Conservation (phyloP, 371 early-diverging fungal genomes). For the Mortierella sp. region DNA sequence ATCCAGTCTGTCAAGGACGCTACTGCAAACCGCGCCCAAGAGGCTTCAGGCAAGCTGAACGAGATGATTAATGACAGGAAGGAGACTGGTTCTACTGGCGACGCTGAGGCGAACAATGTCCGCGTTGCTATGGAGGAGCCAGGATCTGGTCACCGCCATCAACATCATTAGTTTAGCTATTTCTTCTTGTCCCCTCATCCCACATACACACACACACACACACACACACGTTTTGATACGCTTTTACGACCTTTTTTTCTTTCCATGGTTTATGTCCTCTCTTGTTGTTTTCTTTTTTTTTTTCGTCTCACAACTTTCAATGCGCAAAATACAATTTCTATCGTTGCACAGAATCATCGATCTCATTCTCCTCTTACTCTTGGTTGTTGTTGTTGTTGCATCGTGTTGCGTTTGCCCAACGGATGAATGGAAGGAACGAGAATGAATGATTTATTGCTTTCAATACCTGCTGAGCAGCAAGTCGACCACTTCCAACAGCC, state of each 20-base stretch:
- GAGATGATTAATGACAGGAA: not conserved
- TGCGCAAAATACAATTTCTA: not conserved
- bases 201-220: not conserved
- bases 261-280: no score
- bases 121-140: slow-evolving; percentile 52
- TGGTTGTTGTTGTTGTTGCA: no score
- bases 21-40: not conserved
- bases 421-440: slow-evolving; percentile 3
- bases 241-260: not conserved
- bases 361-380: not conserved
- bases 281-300: no score
- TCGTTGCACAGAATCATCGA: slow-evolving; percentile 6
- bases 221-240: not conserved
- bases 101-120: slow-evolving; percentile 4
- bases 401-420: not conserved
- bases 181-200: not conserved
- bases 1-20: not conserved
- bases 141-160: slow-evolving; percentile 55
- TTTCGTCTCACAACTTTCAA: not conserved
- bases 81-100: not conserved
- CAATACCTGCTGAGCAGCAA: not conserved
- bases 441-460: not conserved
- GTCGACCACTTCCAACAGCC: not conserved
- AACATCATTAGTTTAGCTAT: slow-evolving; percentile 16
- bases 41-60: not conserved